phyloP scores from a whole-genome alignment of 2,329 filamentous ascomycete species.

The Phialemonium atrogriseum region DNA sequence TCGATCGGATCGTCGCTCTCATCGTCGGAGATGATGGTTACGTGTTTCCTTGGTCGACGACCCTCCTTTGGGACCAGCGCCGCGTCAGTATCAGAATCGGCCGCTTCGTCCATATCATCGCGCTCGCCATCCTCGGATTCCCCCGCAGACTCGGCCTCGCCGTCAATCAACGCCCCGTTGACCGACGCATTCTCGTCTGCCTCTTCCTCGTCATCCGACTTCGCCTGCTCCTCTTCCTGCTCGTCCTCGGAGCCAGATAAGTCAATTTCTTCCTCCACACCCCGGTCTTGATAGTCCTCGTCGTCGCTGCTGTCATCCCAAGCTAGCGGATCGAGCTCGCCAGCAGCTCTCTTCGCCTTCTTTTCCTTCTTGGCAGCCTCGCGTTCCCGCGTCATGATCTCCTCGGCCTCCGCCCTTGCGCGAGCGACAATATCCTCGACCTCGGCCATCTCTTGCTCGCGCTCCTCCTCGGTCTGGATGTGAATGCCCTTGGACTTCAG shows the following conservation, averaged over 20 bases:
- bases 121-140: conserved; percentile 23
- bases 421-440: conserved; percentile 84
- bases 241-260: conserved; percentile 34
- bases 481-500: conserved; percentile 73
- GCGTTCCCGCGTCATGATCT: conserved; percentile 70
- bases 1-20: conserved; percentile 45
- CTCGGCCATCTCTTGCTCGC: conserved; percentile 70
- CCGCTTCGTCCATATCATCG: conserved; percentile 24
- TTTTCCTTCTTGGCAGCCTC: conserved; percentile 60
- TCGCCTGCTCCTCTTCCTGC: conserved; percentile 22
- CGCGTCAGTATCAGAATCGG: conserved; percentile 26
- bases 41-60: conserved; percentile 42
- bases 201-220: conserved; percentile 18
- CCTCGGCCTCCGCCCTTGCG: conserved; percentile 70
- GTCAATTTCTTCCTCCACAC: conserved; percentile 30
- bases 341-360: conserved; percentile 31
- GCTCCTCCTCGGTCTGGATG: conserved; percentile 79
- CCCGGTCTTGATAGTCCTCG: conserved; percentile 32
- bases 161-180: conserved; percentile 16
- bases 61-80: conserved; percentile 29
- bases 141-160: conserved; percentile 17
- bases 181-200: conserved; percentile 16
- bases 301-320: conserved; percentile 51
- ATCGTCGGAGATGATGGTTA: conserved; percentile 54
- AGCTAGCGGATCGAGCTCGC: conserved; percentile 39